Base-by-base conservation (phyloP, 306 rosid genomes). In the Quercus alba region DNA sequence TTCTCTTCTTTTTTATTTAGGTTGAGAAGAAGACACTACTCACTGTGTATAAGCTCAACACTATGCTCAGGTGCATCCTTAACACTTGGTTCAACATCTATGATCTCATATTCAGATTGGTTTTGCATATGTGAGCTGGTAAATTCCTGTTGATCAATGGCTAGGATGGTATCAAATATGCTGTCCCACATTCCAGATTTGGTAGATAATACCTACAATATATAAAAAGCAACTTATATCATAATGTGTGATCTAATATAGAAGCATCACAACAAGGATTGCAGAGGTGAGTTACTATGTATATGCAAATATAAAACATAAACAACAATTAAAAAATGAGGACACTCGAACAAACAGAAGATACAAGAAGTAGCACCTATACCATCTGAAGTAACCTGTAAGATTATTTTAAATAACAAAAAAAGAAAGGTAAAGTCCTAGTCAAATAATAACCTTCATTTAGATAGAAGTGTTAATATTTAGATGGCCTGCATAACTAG, bases 151-250 rank as follows among this genome's bases (percentile, higher is more conserved):
- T 78, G 78, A 83, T 85, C 64, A 72, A 91, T 67, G 44, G 85
- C 84, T 87, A 91, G 97, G 68, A 90, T 83, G n/a, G 90, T 79
- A 80, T 94, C 99, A 85, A 85, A 92, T 57, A 94, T 88, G 88
- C 90, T 91, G 80, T 93, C 90, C 97, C 97, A 90, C 87, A 84
- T 84, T 84, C 99, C 98, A 76, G 84, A 84, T 81, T 89, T 91
- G 67, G 93, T 88, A 75, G 92, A 89, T 75, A 89, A 89, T 78
- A 95, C 89, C 99, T 95, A 75, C 81, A 85, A 78, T 51, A 66
- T 57, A 19, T 20, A 33, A 74, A 7, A 83, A 31, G 25, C 28
- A 19, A 75, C 38, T 49, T 57, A 31, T 38, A 35, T 26, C 41
- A 73, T 33, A 52, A 31, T 33, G 19, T 19, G 17, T 6, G 26